Base-by-base conservation (phyloP, 192 early-diverging fungal genomes). In the Physocladia obscura region DNA sequence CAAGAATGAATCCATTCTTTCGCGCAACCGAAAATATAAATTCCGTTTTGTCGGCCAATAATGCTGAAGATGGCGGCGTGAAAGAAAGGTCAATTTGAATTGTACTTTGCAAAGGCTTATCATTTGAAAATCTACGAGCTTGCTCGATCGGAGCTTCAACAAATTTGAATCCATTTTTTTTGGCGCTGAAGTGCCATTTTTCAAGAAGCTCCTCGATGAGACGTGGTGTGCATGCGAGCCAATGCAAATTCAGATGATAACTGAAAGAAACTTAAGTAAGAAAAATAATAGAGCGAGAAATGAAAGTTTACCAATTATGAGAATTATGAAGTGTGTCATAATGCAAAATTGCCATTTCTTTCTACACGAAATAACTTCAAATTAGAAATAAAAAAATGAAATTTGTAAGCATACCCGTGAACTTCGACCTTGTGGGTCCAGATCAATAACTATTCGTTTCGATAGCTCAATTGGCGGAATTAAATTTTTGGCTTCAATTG, bases 211-310 rank as follows among this genome's bases (percentile, higher is more conserved):
- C 94, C 60, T 97, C 92, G 15, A 98, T 89, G 37, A 94, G 72
- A 37, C 90, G 75, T 6, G 93, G 90, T 1, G 93, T 96, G 76
- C 95, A 98, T 40, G 91, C 93, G 19, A 98, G 77, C 97, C 97
- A 98, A 79, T 96, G 89, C n/a, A 98, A 70, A 69, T 94, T 92
- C 54, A 98, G 88, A 65, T 97, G 94, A 71, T 93, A 98, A 72
- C 94, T 69, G 34, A 21, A n/a, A 1, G 29, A 5, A 48, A 21
- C n/a, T 1, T 15, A 11, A 15, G 56, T 57, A 37, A 36, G 31
- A 36, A n/a, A 38, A 4, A 5, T 4, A 19, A 8, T 19, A 24
- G 11, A 29, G 5, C 13, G 47, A n/a, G n/a, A 56, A 15, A 29
- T 17, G 8, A 32, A 32, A n/a, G n/a, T n/a, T n/a, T n/a, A n/a